Evolutionary conservation across 345 rosid species (phyloP), one percentile per base, ranked within the genome.

Genomic region (Turritis glabra): DNA sequence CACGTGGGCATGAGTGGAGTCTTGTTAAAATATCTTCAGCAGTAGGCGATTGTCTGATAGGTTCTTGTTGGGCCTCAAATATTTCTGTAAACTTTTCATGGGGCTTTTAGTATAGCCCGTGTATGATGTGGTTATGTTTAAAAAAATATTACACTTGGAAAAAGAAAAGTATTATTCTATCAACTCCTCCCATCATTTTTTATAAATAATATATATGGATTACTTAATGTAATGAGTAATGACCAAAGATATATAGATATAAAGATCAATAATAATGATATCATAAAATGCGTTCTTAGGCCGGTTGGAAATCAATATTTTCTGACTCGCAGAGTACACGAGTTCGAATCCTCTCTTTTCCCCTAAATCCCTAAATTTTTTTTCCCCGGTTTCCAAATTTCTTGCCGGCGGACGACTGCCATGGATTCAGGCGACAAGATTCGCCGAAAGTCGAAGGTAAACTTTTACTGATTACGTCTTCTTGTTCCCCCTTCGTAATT

Each of bases 331-430:
- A 0, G 8, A 32, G 59, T 5, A 0, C 59, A 1, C 19, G 67
- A 21, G 80, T 46, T 77, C 72, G 80, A 71, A 1, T 21, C 13
- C 22, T 3, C 0, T 0, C 5, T 0, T 0, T n/a, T n/a, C n/a
- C n/a, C 1, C 15, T 0, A n/a, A 41, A 12, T 27, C 46, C 52
- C 60, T 1, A 30, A 0, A 35, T 53, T 27, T 29, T 30, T 53
- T 52, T 19, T 0, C 8, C 17, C 5, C 26, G 26, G 9, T 22
- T 29, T 48, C 4, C 58, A 32, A 51, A 13, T 60, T 11, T 12
- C 30, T 77, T 9, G 12, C 77, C 80, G 63, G 80, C 62, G 77
- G 41, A 46, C 23, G 50, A 71, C 68, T 15, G 67, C 80, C 72
- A 77, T 77, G 80, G 72, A 71, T 64, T 56, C 80, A 27, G 32